phyloP scores from a whole-genome alignment of 441 rosid genomes.

The Euphorbia celastroides region DNA sequence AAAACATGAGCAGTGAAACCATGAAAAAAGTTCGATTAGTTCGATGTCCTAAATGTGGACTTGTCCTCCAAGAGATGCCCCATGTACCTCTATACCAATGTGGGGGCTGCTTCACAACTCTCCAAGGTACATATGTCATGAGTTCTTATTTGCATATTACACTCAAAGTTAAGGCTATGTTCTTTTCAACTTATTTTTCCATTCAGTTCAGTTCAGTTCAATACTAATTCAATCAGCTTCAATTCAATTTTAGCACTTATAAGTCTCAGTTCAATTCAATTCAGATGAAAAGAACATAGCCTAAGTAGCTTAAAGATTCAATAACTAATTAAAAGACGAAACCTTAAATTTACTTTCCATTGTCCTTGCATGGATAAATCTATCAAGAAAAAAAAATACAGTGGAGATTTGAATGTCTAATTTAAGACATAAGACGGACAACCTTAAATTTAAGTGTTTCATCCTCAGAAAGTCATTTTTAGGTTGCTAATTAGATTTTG shows the following conservation, averaged over 20 bases:
- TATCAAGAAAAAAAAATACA: neutral
- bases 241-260: too few relatives aligned
- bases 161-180: too few relatives aligned
- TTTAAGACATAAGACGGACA: neutral
- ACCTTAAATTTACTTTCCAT: neutral
- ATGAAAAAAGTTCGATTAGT: conserved; percentile 51
- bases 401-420: neutral
- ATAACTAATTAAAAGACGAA: too few relatives aligned
- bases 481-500: neutral
- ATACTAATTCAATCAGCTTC: too few relatives aligned
- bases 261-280: too few relatives aligned
- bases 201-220: too few relatives aligned
- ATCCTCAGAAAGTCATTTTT: neutral
- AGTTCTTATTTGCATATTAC: neutral
- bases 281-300: too few relatives aligned
- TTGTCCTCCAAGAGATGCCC: conserved; percentile 59
- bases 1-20: conserved; percentile 41
- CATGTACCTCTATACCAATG: conserved; percentile 63
- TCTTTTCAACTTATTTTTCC: too few relatives aligned
- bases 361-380: neutral
- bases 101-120: conserved; percentile 62
- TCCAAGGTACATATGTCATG: conserved; percentile 46
- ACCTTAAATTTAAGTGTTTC: neutral
- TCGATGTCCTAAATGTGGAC: conserved; percentile 69
- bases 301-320: neutral